A percentile compares a stretch with the other conserved stretches of the same genome.
These are phyloP conservation scores for Rosa hybrid DNA, from an alignment of 331 rosid genomes.

Conservation along the genomic window DNA sequence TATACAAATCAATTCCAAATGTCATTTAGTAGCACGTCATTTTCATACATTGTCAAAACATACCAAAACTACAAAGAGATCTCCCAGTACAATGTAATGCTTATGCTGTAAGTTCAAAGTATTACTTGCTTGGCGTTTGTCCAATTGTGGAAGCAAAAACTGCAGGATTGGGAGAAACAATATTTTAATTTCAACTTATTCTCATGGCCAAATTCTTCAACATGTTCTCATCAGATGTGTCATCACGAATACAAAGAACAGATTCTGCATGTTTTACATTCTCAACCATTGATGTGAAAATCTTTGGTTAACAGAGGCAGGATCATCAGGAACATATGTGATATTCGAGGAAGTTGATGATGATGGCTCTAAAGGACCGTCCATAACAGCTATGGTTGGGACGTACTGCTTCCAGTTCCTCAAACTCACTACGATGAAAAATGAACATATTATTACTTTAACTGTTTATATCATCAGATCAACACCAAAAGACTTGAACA, in stretches of 20 bases:
- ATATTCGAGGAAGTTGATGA: conserved; percentile 53
- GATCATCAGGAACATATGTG: conserved; percentile 54
- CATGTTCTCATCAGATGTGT: conserved; percentile 96
- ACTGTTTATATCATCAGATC: conserved; percentile 6
- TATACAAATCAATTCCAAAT: no score
- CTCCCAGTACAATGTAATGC: no score
- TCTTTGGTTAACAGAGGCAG: conserved; percentile 55
- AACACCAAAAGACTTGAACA: background rate
- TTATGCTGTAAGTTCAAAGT: no score
- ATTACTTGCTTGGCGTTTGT: conserved; percentile 65
- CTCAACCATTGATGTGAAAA: conserved; percentile 68
- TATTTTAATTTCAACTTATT: conserved; percentile 36
- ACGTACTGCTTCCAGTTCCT: conserved; percentile 59
- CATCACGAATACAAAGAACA: conserved; percentile 85
- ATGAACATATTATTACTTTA: background rate
- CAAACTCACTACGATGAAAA: conserved; percentile 57
- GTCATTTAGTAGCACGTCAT: no score
- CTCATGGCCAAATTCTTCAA: conserved; percentile 65
- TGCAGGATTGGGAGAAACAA: conserved; percentile 53
- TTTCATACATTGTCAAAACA: no score
- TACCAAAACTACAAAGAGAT: no score
- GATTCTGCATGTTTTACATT: conserved; percentile 67
- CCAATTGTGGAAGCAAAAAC: conserved; percentile 86
- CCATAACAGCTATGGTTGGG: conserved; percentile 47
- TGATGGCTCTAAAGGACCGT: conserved; percentile 60